Base-by-base conservation (phyloP, 139 green algal species). In the Prasinococcaceae sp. region DNA sequence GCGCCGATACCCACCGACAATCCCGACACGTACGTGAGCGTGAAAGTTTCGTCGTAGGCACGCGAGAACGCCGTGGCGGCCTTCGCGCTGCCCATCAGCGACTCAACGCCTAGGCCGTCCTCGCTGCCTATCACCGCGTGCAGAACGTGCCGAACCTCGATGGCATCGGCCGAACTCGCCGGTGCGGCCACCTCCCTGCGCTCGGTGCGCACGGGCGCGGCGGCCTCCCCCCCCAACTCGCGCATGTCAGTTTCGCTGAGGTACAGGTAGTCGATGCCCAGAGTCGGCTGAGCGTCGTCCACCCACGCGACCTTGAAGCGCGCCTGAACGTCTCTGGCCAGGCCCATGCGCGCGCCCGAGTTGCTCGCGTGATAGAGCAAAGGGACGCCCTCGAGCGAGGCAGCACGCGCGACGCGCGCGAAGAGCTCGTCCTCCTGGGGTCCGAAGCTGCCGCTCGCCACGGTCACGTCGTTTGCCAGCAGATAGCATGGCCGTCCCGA, bases 1-100 rank as follows among this genome's bases (percentile, higher is more conserved):
- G 92, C 92, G 27, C 92, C 92, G 42, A 99, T 99, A 51, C 92
- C 92, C 1, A 99, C 90, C 0, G 80, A n/a, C n/a, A n/a, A n/a
- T n/a, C n/a, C n/a, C n/a, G 66, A 47, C 19, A 96, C 85, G 29
- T 93, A 70, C 1, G 83, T 94, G 25, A 94, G 58, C 6, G 92
- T 98, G 71, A 94, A 95, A 41, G 87, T 84, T 59, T 96, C 78
- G 10, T 65, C 25, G 59, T 82, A 93, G 3, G 84, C 84, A 4
- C 63, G 42, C 0, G 51, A 52, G 67, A 79, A 92, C 28, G 74
- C 57, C 8, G 65, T 70, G 25, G 88, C 92, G 58, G 97, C 97
- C 45, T 85, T 79, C 26, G 81, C 92, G n/a, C 70, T 87, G 50
- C 88, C 92, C n/a, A 65, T 83, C 30, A 99, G 75, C 69, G 85